These are phyloP conservation scores for Schizothecium vesticola DNA, from an alignment of 495 filamentous ascomycete species.

Conservation along the genomic window DNA sequence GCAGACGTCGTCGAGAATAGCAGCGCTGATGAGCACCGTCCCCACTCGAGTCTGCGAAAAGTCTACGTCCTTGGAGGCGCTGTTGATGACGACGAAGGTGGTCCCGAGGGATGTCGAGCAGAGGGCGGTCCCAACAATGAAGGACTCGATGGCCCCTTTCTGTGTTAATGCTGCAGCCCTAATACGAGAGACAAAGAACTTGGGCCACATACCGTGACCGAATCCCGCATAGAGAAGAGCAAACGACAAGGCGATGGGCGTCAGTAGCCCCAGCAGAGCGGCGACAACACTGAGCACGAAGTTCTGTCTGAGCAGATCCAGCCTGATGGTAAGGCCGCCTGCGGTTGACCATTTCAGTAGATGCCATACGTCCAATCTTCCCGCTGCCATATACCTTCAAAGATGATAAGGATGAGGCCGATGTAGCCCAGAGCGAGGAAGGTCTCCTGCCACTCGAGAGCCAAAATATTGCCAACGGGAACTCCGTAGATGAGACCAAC, in stretches of 20 bases:
- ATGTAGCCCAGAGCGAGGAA: conserved; percentile 71
- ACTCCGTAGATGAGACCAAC: conserved; percentile 66
- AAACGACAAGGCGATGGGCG: conserved; percentile 67
- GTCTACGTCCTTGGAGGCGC: conserved; percentile 36
- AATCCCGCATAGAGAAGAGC: conserved; percentile 38
- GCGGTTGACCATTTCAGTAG: background rate
- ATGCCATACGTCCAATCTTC: background rate
- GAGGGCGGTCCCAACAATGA: conserved; percentile 70
- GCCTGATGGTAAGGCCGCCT: conserved; percentile 64
- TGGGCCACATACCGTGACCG: conserved; percentile 13
- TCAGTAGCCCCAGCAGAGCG: conserved; percentile 57
- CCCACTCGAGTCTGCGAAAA: conserved; percentile 60
- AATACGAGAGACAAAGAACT: conserved; percentile 1
- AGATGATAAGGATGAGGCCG: conserved; percentile 69
- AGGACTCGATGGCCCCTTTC: conserved; percentile 54
- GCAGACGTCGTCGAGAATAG: conserved; percentile 79
- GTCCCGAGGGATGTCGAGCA: conserved; percentile 75
- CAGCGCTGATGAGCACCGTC: conserved; percentile 62
- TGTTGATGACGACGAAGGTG: conserved; percentile 66
- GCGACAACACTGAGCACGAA: conserved; percentile 53
- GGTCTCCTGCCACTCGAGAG: conserved; percentile 50
- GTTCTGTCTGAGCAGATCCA: conserved; percentile 54
- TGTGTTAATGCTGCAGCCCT: conserved; percentile 11
- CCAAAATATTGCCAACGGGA: conserved; percentile 44
- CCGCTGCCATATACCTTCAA: conserved; percentile 45